Evolutionary conservation across 768 basidiomycete species (phyloP), one percentile per base, ranked within the genome.

Genomic region (Cystofilobasidium capitatum): DNA sequence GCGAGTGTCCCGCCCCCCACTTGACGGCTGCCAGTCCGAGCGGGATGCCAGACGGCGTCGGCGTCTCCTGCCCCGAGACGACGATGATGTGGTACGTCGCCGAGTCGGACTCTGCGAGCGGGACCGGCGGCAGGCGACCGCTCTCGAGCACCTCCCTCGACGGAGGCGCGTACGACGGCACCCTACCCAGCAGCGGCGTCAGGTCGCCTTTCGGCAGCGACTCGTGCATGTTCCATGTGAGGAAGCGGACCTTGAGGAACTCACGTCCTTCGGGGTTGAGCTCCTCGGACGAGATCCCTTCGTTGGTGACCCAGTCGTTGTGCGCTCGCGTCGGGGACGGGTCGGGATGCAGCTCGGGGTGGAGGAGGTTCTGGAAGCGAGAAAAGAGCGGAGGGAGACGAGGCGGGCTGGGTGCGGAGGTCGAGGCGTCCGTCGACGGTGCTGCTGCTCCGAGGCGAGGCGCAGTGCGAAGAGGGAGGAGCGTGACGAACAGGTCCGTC

Each of bases 201-300:
- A 68, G 66, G 54, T 68, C 66, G 26, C 66, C 66, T 33, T 63
- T 68, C 1, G 66, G 66, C 1, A 68, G 61, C 22, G 61, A 57
- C 59, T 68, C 66, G 61, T 68, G 66, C 66, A 68, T 68, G 61
- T 68, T 68, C 66, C 66, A 68, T 3, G 66, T 68, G 22, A 68
- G 17, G 35, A 68, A 68, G 17, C 60, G 49, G 47, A 68, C 63
- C 59, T 68, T 68, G 54, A 68, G 42, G 33, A 58, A 54, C 0
- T 40, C 31, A 10, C 42, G 36, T 26, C 55, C 59, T 10, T 60
- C 66, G 1, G 65, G 31, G 26, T 57, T 57, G 37, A 55, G 29
- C 54, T 39, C 36, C 26, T 40, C 63, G 13, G 5, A 1, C 2
- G 36, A 9, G 9, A 36, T 29, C 16, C 60, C 58, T 14, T 37